These are phyloP conservation scores for Mycena amicta DNA, from an alignment of 768 basidiomycete species.

Conservation along the genomic window DNA sequence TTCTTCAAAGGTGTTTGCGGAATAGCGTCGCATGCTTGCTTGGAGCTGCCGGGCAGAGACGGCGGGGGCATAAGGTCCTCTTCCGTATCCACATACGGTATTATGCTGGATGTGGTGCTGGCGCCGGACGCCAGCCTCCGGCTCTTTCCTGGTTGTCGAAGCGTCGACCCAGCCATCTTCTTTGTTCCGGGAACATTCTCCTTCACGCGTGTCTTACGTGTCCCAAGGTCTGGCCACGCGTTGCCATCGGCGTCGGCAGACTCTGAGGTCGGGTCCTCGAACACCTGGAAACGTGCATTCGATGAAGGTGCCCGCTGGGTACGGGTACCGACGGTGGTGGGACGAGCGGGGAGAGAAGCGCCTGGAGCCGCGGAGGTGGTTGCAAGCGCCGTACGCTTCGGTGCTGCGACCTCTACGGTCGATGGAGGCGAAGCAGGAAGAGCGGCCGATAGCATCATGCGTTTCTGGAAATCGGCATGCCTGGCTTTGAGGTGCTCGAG, in stretches of 20 bases:
- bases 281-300: slow-evolving; percentile 67
- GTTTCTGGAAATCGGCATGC: slow-evolving; percentile 87
- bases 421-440: slow-evolving; percentile 37
- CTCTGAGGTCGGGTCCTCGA: slow-evolving; percentile 66
- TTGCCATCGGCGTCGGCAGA: slow-evolving; percentile 44
- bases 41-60: slow-evolving; percentile 29
- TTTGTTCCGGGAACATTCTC: slow-evolving; percentile 75
- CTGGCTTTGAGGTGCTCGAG: slow-evolving; percentile 77
- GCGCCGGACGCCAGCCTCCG: slow-evolving; percentile 54
- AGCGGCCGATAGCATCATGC: slow-evolving; percentile 69
- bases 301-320: too few relatives aligned
- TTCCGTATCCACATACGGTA: slow-evolving; percentile 65
- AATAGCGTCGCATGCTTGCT: slow-evolving; percentile 14
- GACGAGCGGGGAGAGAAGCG: slow-evolving; percentile 32
- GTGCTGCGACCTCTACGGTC: slow-evolving; percentile 31
- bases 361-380: slow-evolving; percentile 43
- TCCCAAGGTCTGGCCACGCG: slow-evolving; percentile 73
- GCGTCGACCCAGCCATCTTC: slow-evolving; percentile 66
- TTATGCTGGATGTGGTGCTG: slow-evolving; percentile 43
- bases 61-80: slow-evolving; percentile 51
- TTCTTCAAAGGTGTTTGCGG: slow-evolving; percentile 32
- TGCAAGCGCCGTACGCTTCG: slow-evolving; percentile 47
- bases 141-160: slow-evolving; percentile 62
- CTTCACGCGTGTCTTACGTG: slow-evolving; percentile 76
- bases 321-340: slow-evolving; percentile 33